Percentiles rank a stretch among this genome's conserved stretches.
Evolutionary conservation across 2,329 filamentous ascomycete species (phyloP).

Genomic region (Penicillium sp.): DNA sequence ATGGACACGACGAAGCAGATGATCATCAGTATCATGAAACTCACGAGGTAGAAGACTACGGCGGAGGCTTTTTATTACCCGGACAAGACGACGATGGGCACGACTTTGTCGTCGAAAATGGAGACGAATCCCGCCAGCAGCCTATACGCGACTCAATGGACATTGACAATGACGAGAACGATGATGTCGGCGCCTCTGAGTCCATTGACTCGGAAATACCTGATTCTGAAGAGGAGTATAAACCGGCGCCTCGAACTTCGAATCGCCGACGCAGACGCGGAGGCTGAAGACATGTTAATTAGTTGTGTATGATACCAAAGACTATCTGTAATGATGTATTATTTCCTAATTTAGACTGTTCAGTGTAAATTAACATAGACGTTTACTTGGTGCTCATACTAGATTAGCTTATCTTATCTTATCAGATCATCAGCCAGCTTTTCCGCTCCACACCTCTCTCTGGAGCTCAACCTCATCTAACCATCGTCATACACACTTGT

Average conservation of each 20-base stretch:
- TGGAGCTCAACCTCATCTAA: neutral
- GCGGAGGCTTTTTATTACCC: conserved; percentile 24
- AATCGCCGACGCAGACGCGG: conserved; percentile 12
- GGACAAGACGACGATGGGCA: conserved; percentile 18
- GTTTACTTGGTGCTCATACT: too few species aligned
- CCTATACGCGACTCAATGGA: conserved; percentile 11
- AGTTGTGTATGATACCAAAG: neutral
- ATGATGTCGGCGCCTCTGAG: conserved; percentile 2
- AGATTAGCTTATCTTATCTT: neutral
- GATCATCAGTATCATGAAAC: conserved; percentile 16
- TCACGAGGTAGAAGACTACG: conserved; percentile 22
- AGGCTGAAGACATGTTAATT: neutral
- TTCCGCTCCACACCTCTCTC: neutral
- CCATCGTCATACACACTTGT: neutral
- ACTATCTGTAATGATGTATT: neutral
- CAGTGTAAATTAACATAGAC: too few species aligned
- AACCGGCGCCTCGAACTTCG: conserved; percentile 1
- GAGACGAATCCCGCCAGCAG: conserved; percentile 9
- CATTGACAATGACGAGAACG: conserved; percentile 10
- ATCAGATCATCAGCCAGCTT: neutral
- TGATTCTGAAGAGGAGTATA: conserved; percentile 4
- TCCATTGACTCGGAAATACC: conserved; percentile 16
- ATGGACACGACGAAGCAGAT: conserved; percentile 11
- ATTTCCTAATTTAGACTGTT: neutral
- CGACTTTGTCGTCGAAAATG: conserved; percentile 29